A percentile compares a stretch with the other conserved stretches of the same genome.
Evolutionary conservation across 2,329 filamentous ascomycete species (phyloP).

Genomic region (Hypomyces perniciosus): DNA sequence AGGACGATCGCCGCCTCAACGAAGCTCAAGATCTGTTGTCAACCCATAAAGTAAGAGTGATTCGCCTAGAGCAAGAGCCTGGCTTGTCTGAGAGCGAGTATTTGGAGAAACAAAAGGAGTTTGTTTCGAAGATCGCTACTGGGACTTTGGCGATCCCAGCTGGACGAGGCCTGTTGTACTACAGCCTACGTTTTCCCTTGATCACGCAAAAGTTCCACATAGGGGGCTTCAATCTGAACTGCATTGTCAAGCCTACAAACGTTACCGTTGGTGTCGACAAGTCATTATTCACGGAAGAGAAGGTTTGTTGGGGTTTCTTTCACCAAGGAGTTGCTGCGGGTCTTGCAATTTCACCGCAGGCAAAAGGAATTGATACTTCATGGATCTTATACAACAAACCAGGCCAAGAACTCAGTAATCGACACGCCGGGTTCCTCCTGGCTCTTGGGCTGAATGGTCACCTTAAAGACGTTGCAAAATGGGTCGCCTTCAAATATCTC

Average conservation of each 20-base stretch:
- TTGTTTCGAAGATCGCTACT: slow-evolving; percentile 79
- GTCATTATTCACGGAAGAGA: slow-evolving; percentile 82
- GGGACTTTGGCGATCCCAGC: slow-evolving; percentile 84
- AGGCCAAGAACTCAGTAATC: slow-evolving; percentile 75
- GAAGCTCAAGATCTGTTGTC: slow-evolving; percentile 84
- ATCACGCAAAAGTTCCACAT: slow-evolving; percentile 89
- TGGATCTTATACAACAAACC: slow-evolving; percentile 99
- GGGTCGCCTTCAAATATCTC: slow-evolving; percentile 98
- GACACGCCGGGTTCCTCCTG: slow-evolving; percentile 91
- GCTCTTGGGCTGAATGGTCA: slow-evolving; percentile 92
- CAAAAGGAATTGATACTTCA: slow-evolving; percentile 92
- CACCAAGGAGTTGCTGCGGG: slow-evolving; percentile 94
- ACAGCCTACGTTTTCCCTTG: slow-evolving; percentile 77
- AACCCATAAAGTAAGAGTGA: slow-evolving; percentile 70
- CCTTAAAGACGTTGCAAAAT: slow-evolving; percentile 89
- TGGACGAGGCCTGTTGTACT: slow-evolving; percentile 82
- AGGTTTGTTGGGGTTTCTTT: slow-evolving; percentile 97
- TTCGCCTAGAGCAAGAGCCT: slow-evolving; percentile 69
- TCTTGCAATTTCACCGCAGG: slow-evolving; percentile 80
- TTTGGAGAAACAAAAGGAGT: slow-evolving; percentile 84
- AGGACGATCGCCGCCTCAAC: slow-evolving; percentile 80
- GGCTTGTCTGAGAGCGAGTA: slow-evolving; percentile 81
- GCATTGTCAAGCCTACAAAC: slow-evolving; percentile 84
- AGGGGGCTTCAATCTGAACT: slow-evolving; percentile 85
- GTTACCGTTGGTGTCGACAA: slow-evolving; percentile 93